Evolutionary conservation across 192 early-diverging fungal genomes (phyloP).

Genomic region (Lobosporangium transversale): DNA sequence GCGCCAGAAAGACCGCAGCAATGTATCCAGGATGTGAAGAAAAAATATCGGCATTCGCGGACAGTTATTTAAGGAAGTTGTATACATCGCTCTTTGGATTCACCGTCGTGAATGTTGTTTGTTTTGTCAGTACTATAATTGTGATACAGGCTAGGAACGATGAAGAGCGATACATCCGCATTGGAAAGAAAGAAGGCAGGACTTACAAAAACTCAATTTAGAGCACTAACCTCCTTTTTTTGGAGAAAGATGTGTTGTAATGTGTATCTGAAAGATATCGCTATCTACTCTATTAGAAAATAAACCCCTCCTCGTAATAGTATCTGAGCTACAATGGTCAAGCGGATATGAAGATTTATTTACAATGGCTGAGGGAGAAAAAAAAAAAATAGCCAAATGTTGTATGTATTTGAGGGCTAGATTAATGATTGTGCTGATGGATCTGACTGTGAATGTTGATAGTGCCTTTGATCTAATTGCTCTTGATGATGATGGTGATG

Average conservation of each 20-base stretch:
- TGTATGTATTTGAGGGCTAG: no score
- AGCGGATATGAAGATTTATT: no score
- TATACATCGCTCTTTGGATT: conserved; percentile 57
- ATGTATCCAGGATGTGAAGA: conserved; percentile 35
- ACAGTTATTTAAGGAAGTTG: conserved; percentile 43
- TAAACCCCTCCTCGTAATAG: no score
- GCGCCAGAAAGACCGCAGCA: background rate
- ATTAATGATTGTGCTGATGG: no score
- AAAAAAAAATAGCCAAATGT: no score
- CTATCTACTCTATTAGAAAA: no score
- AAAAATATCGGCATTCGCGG: conserved; percentile 33
- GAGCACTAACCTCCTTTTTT: no score
- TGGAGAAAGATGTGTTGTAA: no score
- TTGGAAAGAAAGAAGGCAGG: conserved; percentile 48
- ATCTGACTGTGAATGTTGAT: background rate
- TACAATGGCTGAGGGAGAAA: no score
- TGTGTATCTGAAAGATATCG: no score
- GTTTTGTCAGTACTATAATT: conserved; percentile 51
- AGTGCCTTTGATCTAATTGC: background rate
- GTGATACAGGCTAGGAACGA: conserved; percentile 55
- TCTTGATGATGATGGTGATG: conserved; percentile 6
- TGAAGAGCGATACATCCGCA: conserved; percentile 55
- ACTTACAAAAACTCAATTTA: conserved; percentile 39
- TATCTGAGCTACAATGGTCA: no score
- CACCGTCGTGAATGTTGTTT: conserved; percentile 43